Evolutionary conservation across 1,139 yeast genomes (phyloP), one percentile per base, ranked within the genome.

Genomic region (Groenewaldozyma sp.): DNA sequence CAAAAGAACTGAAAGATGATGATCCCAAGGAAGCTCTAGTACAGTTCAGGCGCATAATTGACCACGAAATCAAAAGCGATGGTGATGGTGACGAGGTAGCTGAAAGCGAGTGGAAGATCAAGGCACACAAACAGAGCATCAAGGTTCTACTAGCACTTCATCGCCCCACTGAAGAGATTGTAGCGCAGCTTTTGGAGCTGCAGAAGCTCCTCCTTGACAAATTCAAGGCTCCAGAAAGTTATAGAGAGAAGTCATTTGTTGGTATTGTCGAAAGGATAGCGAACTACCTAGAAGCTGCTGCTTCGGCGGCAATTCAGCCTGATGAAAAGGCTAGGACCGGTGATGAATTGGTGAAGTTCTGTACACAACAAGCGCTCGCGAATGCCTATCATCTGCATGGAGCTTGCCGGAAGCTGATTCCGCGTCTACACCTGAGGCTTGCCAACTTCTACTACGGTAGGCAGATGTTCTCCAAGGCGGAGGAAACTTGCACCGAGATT

Each of bases 111-210:
- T 54, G 58, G 56, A 60, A 73, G 2, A 78, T 80, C 58, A 80
- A 77, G 48, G 68, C 86, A 0, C 59, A 66, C 39, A 83, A 83
- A 51, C 94, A 83, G 53, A 60, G 72, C 28, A 67, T 81, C 37
- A 83, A 83, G 59, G 60, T 78, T 7, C 58, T 65, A 28, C 71
- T 70, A 46, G 59, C 59, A 19, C 55, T 63, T 5, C 44, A 56
- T 7, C 60, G 60, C 35, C 49, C 47, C 10, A 65, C 60, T 1
- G 59, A 63, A 28, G 64, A 48, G 3, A 47, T 51, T 28, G 53
- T 65, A 31, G 51, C 50, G 17, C 39, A 53, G 31, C 48, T 73
- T 18, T 54, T 71, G 34, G 48, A 49, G 10, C 45, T 50, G 18
- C 47, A 63, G n/a, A 52, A 60, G 10, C 40, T 54, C 3, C 24